A percentile compares a stretch with the other conserved stretches of the same genome.
Evolutionary conservation across 1,139 yeast species (phyloP).

Genomic region (Sugiyamaella castrensis): DNA sequence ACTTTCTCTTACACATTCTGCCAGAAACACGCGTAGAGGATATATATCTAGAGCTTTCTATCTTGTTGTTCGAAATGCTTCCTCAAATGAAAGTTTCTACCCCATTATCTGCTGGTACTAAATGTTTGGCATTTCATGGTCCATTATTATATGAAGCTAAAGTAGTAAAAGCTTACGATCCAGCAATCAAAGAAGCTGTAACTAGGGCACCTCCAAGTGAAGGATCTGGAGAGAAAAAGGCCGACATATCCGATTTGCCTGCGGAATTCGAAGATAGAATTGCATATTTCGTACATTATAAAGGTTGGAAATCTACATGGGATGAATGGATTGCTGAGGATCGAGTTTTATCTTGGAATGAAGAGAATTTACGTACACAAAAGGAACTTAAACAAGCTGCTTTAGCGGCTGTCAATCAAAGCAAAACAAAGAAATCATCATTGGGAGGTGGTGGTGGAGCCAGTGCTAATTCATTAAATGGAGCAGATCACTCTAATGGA

Average conservation of each 20-base stretch:
- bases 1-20: too few species aligned
- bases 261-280: slow-evolving; percentile 39
- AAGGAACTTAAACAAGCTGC: slow-evolving; percentile 58
- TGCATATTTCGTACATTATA: slow-evolving; percentile 77
- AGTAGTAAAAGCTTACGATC: slow-evolving; percentile 61
- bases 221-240: slow-evolving; percentile 29
- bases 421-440: slow-evolving; percentile 20
- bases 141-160: slow-evolving; percentile 89
- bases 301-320: slow-evolving; percentile 96
- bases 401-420: slow-evolving; percentile 34
- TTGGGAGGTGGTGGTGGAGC: slow-evolving; percentile 5
- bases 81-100: not conserved
- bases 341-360: slow-evolving; percentile 65
- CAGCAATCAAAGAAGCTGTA: slow-evolving; percentile 43
- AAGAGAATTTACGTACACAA: slow-evolving; percentile 65
- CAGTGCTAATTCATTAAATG: slow-evolving; percentile 10
- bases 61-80: too few species aligned
- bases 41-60: too few species aligned
- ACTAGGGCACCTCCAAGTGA: slow-evolving; percentile 40
- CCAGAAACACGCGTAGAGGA: too few species aligned
- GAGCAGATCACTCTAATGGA: not conserved
- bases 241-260: slow-evolving; percentile 40
- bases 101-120: slow-evolving; percentile 17
- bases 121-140: slow-evolving; percentile 84
- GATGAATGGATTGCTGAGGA: slow-evolving; percentile 89